Conservation (phyloP, 495 filamentous ascomycete species). For the Penicillium paxilli region DNA sequence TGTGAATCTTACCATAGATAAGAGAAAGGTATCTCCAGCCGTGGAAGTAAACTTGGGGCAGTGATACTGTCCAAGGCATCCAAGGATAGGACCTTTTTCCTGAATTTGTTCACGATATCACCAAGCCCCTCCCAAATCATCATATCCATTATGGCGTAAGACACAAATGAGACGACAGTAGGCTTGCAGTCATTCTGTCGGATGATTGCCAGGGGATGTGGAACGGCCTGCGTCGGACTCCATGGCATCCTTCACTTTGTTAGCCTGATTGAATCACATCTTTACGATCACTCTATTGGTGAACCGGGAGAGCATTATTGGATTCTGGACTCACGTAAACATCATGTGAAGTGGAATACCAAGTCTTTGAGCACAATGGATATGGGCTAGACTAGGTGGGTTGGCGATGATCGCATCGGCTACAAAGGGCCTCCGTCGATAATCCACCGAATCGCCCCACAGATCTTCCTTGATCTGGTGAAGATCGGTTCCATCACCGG, state of each 20-base stretch:
- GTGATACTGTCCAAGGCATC: slow-evolving; percentile 66
- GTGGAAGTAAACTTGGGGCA: slow-evolving; percentile 64
- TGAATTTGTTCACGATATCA: slow-evolving; percentile 73
- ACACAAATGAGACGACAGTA: slow-evolving; percentile 68
- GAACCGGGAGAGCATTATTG: background rate
- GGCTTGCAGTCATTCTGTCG: slow-evolving; percentile 51
- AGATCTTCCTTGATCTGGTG: slow-evolving; percentile 48
- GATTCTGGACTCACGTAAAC: slow-evolving; percentile 62
- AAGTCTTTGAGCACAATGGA: slow-evolving; percentile 77
- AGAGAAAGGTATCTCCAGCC: slow-evolving; percentile 70
- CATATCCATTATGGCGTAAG: slow-evolving; percentile 76
- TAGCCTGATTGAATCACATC: background rate
- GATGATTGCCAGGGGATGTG: slow-evolving; percentile 59
- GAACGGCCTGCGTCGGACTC: slow-evolving; percentile 53
- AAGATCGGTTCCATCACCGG: slow-evolving; percentile 53
- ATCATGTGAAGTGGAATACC: slow-evolving; percentile 80
- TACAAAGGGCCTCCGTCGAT: slow-evolving; percentile 62
- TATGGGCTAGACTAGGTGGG: slow-evolving; percentile 78
- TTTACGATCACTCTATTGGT: background rate
- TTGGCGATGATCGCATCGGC: slow-evolving; percentile 86
- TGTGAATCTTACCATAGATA: slow-evolving; percentile 62
- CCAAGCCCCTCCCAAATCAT: slow-evolving; percentile 83
- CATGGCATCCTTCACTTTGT: slow-evolving; percentile 56
- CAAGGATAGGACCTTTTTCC: slow-evolving; percentile 62
- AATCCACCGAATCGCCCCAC: slow-evolving; percentile 25